Conservation (phyloP, 192 early-diverging fungal genomes). For the Linnemannia schmuckeri region DNA sequence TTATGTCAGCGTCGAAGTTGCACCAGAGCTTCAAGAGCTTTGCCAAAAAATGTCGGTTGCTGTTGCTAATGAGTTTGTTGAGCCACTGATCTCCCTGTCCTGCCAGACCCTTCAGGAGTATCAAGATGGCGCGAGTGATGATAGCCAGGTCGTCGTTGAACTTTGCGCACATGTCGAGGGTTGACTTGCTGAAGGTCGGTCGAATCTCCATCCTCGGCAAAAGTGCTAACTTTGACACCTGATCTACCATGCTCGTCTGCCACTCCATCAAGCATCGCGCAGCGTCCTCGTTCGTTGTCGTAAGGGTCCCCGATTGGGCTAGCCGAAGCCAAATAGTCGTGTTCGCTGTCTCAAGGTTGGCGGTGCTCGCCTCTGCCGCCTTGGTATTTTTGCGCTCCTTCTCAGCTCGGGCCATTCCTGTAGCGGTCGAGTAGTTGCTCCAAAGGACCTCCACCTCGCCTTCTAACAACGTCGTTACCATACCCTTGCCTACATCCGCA, state of each 20-base stretch:
- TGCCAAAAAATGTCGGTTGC: constrained; percentile 22
- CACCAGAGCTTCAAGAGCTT: constrained; percentile 43
- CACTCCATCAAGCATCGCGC: constrained; percentile 15
- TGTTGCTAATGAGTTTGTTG: constrained; percentile 1
- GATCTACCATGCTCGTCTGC: constrained; percentile 20
- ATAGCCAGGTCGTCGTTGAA: constrained; percentile 40
- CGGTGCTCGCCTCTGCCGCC: neutral
- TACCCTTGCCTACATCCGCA: neutral
- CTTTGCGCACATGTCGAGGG: constrained; percentile 15
- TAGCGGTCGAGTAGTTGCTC: constrained; percentile 26
- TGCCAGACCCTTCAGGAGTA: constrained; percentile 20
- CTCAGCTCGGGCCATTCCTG: constrained; percentile 3
- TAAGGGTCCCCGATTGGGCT: constrained; percentile 20
- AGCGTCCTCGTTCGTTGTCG: neutral
- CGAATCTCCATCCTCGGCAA: constrained; percentile 40
- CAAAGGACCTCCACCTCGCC: constrained; percentile 24
- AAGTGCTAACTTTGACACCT: constrained; percentile 20
- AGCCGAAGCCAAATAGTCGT: constrained; percentile 19
- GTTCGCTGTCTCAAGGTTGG: constrained; percentile 4
- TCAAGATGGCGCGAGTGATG: constrained; percentile 15
- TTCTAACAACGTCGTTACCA: neutral
- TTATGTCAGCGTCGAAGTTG: constrained; percentile 34
- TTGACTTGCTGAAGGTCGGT: constrained; percentile 15
- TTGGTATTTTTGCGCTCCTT: neutral
- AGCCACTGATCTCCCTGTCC: constrained; percentile 24